Evolutionary conservation across 2,329 filamentous ascomycete species (phyloP), one percentile per base, ranked within the genome.

Genomic region (Fusarium tupiense): DNA sequence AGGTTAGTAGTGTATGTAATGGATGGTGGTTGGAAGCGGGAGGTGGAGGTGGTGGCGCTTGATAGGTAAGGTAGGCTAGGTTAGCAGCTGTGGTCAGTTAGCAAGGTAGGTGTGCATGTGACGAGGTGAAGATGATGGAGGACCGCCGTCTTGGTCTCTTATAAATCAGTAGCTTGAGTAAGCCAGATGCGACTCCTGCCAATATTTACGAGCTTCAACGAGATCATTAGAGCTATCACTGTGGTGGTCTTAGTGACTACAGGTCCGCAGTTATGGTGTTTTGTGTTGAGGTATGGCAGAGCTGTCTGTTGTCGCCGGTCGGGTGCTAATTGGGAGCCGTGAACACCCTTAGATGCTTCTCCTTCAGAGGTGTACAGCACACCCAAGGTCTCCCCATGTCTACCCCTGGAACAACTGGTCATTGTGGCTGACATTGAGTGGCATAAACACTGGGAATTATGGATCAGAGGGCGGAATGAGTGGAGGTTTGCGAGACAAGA

Each of bases 31-130:
- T 61, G 65, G 66, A 72, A 69, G 68, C 71, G 71, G 74, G 64
- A 76, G 75, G 69, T 76, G 71, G 67, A 76, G 74, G 67, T 62
- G 64, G 74, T 66, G 75, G 69, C 66, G 66, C 61, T 69, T 43
- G 61, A 63, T 47, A 63, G 60, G 35, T 35, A 41, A 57, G 50
- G 58, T 57, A 44, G 57, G 40, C 19, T 31, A 24, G 17, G 47
- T 33, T 52, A 50, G 47, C 31, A 33, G 29, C 49, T 38, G n/a
- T 31, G 38, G 49, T 62, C 33, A 58, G 50, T 35, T n/a, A 61
- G 59, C 24, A 40, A 56, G 52, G 35, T 54, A 54, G 35, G 35
- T 56, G 52, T 53, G 60, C 72, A 76, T 74, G 64, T 75, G 67
- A 72, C 68, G 64, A 64, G 57, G 57, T 40, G 46, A 70, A 44